These are phyloP conservation scores for Erigeron canadensis DNA, from an alignment of 129 eudicot species.

Conservation along the genomic window DNA sequence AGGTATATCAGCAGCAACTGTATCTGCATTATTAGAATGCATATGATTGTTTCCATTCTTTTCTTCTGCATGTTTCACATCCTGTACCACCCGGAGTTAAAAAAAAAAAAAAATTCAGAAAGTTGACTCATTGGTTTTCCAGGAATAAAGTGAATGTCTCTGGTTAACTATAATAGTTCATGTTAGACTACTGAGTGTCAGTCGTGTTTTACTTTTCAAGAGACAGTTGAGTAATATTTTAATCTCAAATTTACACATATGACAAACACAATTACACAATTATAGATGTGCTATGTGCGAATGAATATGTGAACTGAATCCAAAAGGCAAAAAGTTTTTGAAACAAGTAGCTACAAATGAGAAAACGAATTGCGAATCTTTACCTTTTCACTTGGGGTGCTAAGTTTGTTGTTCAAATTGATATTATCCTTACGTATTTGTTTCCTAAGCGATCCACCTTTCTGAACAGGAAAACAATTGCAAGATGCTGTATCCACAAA, in stretches of 20 bases:
- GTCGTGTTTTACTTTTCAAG: too few species aligned
- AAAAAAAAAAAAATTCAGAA: not conserved
- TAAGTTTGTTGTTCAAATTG: conserved; percentile 47
- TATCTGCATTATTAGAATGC: not conserved
- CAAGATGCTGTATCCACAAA: conserved; percentile 39
- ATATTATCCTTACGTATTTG: conserved; percentile 34
- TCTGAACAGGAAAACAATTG: conserved; percentile 35
- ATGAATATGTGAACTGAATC: too few species aligned
- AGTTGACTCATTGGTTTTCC: not conserved
- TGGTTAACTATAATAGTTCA: too few species aligned
- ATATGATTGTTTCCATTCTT: conserved; percentile 17
- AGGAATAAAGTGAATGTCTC: not conserved
- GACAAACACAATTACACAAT: too few species aligned
- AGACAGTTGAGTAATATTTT: too few species aligned
- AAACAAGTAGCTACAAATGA: not conserved
- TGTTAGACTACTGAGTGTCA: too few species aligned
- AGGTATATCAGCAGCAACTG: conserved; percentile 34
- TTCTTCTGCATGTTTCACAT: conserved; percentile 17
- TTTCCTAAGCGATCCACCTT: conserved; percentile 35
- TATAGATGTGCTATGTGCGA: too few species aligned
- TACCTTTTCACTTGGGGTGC: conserved; percentile 47
- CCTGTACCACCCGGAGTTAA: conserved; percentile 20
- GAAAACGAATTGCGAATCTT: conserved; percentile 1
- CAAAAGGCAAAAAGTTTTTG: not conserved
- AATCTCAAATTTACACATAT: too few species aligned